Conservation (phyloP, 495 filamentous ascomycete genomes). For the Echria macrotheca region DNA sequence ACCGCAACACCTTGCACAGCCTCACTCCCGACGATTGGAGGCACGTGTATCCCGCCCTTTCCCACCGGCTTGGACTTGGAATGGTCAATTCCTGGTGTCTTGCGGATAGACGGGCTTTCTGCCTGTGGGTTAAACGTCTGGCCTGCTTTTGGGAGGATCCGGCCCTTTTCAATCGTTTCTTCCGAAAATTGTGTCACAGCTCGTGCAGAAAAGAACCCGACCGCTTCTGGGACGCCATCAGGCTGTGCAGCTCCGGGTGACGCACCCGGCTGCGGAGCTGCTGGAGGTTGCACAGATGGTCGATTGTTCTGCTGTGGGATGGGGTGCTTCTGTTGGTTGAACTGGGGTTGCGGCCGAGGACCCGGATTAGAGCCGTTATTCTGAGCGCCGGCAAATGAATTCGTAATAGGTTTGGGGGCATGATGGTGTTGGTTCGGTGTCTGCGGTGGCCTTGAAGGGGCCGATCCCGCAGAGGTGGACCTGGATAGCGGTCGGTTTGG, state of each 20-base stretch:
- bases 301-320: slow-evolving; percentile 22
- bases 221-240: slow-evolving; percentile 10
- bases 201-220: slow-evolving; percentile 68
- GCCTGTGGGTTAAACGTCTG: slow-evolving; percentile 73
- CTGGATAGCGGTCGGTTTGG: slow-evolving; percentile 26
- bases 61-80: slow-evolving; percentile 61
- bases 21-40: slow-evolving; percentile 18
- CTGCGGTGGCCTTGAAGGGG: slow-evolving; percentile 28
- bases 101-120: slow-evolving; percentile 81
- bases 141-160: slow-evolving; percentile 38
- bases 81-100: slow-evolving; percentile 86
- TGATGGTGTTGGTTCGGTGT: slow-evolving; percentile 34
- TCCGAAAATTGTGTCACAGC: slow-evolving; percentile 47
- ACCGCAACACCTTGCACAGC: background rate
- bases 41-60: slow-evolving; percentile 38
- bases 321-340: slow-evolving; percentile 22
- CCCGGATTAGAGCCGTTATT: slow-evolving; percentile 3
- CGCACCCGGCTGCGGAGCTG: slow-evolving; percentile 15
- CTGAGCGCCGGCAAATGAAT: slow-evolving; percentile 17
- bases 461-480: slow-evolving; percentile 21
- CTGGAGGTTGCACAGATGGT: slow-evolving; percentile 24
- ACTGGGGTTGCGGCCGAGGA: slow-evolving; percentile 20
- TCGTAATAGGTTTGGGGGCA: slow-evolving; percentile 11
- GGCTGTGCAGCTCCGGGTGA: slow-evolving; percentile 15
- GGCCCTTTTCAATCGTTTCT: slow-evolving; percentile 28